Conservation (phyloP, 2,329 filamentous ascomycete species). For the Hypoxylon sp. region DNA sequence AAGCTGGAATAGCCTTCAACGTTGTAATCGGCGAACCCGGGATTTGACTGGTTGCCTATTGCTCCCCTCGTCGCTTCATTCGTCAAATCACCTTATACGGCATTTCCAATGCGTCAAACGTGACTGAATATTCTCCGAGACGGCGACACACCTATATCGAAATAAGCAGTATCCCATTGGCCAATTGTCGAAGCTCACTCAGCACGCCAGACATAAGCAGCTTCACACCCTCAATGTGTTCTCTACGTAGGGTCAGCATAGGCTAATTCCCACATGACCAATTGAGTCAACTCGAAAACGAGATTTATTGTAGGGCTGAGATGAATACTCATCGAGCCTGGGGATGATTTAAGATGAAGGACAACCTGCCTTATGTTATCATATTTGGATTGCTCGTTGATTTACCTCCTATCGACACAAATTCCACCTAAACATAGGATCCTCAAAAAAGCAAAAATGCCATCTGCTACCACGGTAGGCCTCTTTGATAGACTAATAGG, state of each 20-base stretch:
- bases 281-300: conserved; percentile 2
- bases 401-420: background rate
- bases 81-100: background rate
- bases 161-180: background rate
- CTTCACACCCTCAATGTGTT: background rate
- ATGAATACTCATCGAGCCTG: background rate
- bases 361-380: background rate
- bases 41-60: conserved; percentile 3
- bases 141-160: background rate
- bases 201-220: background rate
- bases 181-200: background rate
- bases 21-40: conserved; percentile 9
- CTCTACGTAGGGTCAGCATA: background rate
- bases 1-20: background rate
- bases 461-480: conserved; percentile 5
- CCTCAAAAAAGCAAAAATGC: background rate
- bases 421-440: background rate
- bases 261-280: background rate
- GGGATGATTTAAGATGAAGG: conserved; percentile 1
- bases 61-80: background rate
- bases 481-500: background rate
- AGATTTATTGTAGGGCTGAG: background rate
- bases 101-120: background rate
- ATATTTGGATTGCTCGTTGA: background rate
- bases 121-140: background rate